Base-by-base conservation (phyloP, 371 early-diverging fungal genomes). In the Mucor lusitanicus region DNA sequence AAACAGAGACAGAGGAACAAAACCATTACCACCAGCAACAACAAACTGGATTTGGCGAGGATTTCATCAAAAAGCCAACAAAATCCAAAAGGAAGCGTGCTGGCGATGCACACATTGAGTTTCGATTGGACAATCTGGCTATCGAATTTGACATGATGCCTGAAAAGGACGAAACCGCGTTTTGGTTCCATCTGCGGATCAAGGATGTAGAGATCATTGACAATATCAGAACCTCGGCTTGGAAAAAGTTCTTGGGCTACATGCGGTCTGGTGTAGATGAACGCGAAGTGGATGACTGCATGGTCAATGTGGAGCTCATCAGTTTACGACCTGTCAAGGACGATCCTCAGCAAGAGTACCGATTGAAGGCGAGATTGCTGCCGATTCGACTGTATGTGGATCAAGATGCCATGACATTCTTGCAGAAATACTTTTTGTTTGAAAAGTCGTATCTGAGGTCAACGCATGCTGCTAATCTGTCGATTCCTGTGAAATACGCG, bases 351-450 rank as follows among this genome's bases (percentile, higher is more conserved):
- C 82, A 87, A 57, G 93, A 93, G 67, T 81, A 83, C 42, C 68
- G 91, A 23, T 61, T 92, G 54, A 90, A 87, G 72, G 83, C 88
- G 4, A 81, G 79, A 48, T 57, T 95, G 23, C 76, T 92, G 32
- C 99, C 99, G 0, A 59, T 97, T 37, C 86, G 95, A 32, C 83
- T 96, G 61, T 92, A 94, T 70, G 85, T 98, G 9, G 98, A 98
- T 75, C 98, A 98, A 72, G 98, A 98, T 70, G 94, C 98, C 2
- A 77, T 98, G 27, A 84, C 83, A 2, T 96, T 95, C 72, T 64
- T 97, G 69, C 86, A 93, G 27, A 75, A 84, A 19, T 98, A 94
- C 78, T 94, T 96, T 78, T 81, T 87, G 1, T 84, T 84, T 76
- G 82, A 86, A 23, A 73, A 65, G 9, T 59, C 59, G 48, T 33